Evolutionary conservation across 2,329 filamentous ascomycete genomes (phyloP), one percentile per base, ranked within the genome.

Genomic region (Fusarium secorum): DNA sequence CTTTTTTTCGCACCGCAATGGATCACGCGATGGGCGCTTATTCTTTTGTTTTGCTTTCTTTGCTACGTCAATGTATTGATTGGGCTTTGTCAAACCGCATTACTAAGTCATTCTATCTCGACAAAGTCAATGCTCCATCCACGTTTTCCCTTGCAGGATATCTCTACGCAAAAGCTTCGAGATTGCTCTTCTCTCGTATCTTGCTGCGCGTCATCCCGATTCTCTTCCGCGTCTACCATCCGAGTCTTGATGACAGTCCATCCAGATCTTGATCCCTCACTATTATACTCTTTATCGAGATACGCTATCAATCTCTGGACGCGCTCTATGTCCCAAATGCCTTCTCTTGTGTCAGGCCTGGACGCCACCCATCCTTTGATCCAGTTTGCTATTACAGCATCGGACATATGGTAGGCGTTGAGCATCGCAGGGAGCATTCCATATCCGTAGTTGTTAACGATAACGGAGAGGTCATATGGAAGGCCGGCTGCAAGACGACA

Each of bases 81-180:
- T n/a, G 24, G 26, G 9, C 10, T 48, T 48, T 35, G 13, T 24
- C 15, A 30, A 7, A 10, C 17, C n/a, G 9, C 8, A 51, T 35
- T 18, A 51, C 33, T 32, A 11, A 30, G 20, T 58, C 14, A 66
- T 24, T 66, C 63, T 36, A 68, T 69, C 39, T 73, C 70, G 18
- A 73, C 64, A 60, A 73, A 73, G 17, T 73, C 70, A 17, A 73
- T 64, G 30, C 70, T 69, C 70, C 71, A 73, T 3, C 67, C 71
- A 3, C 57, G 58, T 20, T 52, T 63, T 10, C 58, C 51, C 13
- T 61, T 71, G 0, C 67, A 66, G 26, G 64, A 73, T 18, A 73
- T 71, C 42, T 73, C 70, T 18, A 73, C 70, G 2, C 45, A 70
- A 28, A 73, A 73, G 1, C 39, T 51, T 8, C 62, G 52, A 20